phyloP scores from a whole-genome alignment of 2,329 filamentous ascomycete genomes.

The Endothia cerciana region DNA sequence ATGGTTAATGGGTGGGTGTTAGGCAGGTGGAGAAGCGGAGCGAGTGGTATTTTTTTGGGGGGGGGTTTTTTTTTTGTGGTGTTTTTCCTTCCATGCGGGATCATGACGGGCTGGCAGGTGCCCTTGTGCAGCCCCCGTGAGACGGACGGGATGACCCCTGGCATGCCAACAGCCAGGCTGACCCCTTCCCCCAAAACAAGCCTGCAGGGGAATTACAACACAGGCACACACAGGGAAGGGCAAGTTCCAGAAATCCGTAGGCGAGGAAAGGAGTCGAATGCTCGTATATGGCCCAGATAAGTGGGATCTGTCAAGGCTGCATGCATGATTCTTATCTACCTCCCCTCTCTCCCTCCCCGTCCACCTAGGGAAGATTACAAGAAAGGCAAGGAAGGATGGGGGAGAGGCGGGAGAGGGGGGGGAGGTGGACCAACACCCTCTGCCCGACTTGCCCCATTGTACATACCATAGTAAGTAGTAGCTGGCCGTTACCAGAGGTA shows the following conservation, averaged over 20 bases:
- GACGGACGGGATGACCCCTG: slow-evolving; percentile 21
- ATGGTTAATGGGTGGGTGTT: no score
- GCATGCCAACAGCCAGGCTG: neutral
- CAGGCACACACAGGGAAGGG: neutral
- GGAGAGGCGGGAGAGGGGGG: neutral
- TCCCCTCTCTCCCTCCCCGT: no score
- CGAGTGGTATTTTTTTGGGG: neutral
- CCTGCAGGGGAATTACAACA: neutral
- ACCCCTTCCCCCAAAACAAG: neutral
- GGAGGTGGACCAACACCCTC: neutral
- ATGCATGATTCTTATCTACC: no score
- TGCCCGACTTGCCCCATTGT: no score
- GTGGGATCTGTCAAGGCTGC: no score
- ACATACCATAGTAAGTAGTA: no score
- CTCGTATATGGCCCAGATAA: no score
- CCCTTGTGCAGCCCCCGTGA: slow-evolving; percentile 17
- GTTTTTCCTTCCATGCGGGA: neutral
- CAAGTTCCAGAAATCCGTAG: slow-evolving; percentile 3
- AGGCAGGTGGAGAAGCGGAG: no score
- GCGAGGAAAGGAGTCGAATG: neutral
- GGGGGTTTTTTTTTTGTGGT: neutral
- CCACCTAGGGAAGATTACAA: no score
- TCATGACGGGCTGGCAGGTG: slow-evolving; percentile 17
- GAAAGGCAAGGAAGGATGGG: no score
- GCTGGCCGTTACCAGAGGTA: neutral